Conservation (phyloP, 371 early-diverging fungal genomes). For the Mucor velutinosus region DNA sequence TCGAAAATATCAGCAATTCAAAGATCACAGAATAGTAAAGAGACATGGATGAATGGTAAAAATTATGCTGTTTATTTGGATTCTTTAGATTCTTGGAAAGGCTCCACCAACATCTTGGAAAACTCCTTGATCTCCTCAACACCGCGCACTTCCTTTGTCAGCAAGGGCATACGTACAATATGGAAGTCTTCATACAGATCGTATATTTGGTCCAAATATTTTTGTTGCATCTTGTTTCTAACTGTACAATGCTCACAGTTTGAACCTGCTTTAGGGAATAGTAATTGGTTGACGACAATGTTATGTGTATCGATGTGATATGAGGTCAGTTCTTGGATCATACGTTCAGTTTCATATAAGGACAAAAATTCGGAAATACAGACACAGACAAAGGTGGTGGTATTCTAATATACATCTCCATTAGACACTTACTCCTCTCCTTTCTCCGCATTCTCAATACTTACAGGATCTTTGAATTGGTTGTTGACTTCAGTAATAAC, state of each 20-base stretch:
- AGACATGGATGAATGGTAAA: too few relatives aligned
- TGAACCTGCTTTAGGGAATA: conserved; percentile 93
- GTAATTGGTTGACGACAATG: conserved; percentile 97
- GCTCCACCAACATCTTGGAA: conserved; percentile 88
- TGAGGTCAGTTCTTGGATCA: conserved; percentile 97
- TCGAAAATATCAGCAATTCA: too few relatives aligned
- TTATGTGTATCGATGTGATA: conserved; percentile 99
- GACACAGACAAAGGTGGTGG: conserved; percentile 98
- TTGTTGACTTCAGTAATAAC: conserved; percentile 95
- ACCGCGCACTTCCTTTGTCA: conserved; percentile 97
- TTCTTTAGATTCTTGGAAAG: conserved; percentile 49
- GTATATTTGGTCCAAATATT: conserved; percentile 96
- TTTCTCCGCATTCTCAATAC: conserved; percentile 14
- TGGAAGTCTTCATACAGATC: conserved; percentile 99
- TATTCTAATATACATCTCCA: conserved; percentile 61
- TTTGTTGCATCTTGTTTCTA: conserved; percentile 96
- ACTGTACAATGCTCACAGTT: conserved; percentile 96
- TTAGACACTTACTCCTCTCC: background rate
- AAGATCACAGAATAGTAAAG: too few relatives aligned
- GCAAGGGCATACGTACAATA: conserved; percentile 82
- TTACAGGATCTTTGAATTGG: conserved; percentile 94
- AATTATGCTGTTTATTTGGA: conserved; percentile 5
- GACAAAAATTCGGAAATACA: conserved; percentile 99
- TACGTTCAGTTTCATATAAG: conserved; percentile 97
- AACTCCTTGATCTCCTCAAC: conserved; percentile 90